Percentiles rank a stretch among this genome's conserved stretches.
Evolutionary conservation across 306 rosid genomes (phyloP).

Genomic region (Vigna nakashimae): DNA sequence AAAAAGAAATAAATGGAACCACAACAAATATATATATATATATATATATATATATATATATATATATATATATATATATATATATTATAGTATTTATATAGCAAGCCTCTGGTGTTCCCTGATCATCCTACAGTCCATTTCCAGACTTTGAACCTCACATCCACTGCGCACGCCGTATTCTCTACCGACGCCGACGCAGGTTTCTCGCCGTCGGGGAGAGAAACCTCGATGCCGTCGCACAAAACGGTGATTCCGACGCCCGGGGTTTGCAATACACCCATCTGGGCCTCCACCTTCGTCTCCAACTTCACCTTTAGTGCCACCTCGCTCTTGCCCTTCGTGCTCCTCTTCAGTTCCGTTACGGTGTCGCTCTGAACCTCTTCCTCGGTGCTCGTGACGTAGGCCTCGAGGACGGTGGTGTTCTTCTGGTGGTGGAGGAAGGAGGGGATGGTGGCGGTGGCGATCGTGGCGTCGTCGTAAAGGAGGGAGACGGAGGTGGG

Average conservation of each 20-base stretch:
- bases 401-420: constrained; percentile 64
- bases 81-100: too few relatives aligned
- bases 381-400: constrained; percentile 45
- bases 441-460: constrained; percentile 44
- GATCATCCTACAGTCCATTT: constrained; percentile 82
- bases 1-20: background rate
- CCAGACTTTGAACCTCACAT: constrained; percentile 87
- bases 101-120: background rate
- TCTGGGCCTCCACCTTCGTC: constrained; percentile 76
- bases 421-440: constrained; percentile 72
- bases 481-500: constrained; percentile 42
- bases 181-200: constrained; percentile 63
- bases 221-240: constrained; percentile 67
- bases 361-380: constrained; percentile 45
- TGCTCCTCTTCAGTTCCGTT: constrained; percentile 43
- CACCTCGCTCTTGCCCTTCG: constrained; percentile 67
- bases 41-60: too few relatives aligned
- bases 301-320: constrained; percentile 64
- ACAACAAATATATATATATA: background rate
- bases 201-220: constrained; percentile 61
- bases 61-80: too few relatives aligned
- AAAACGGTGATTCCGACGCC: constrained; percentile 64
- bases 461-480: constrained; percentile 31
- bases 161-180: constrained; percentile 66
- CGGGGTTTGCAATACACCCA: constrained; percentile 65